phyloP scores from a whole-genome alignment of 1,139 yeast genomes.

The Sporopachydermia cereana region DNA sequence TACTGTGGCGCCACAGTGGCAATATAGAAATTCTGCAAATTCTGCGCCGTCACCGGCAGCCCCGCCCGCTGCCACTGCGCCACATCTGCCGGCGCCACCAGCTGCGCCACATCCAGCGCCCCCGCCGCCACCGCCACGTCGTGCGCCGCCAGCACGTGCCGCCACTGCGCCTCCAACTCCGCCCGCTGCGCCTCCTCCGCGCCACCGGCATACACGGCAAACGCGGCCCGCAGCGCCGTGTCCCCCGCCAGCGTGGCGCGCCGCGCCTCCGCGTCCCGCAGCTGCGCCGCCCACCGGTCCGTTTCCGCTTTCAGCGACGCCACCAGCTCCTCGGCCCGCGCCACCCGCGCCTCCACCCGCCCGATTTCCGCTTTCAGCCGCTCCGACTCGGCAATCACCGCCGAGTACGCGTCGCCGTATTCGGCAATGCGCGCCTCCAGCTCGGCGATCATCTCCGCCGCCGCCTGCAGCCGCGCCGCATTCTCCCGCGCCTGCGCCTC shows the following conservation, averaged over 20 bases:
- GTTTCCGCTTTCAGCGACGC: slow-evolving; percentile 58
- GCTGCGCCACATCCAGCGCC: slow-evolving; percentile 29
- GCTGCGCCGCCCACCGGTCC: slow-evolving; percentile 60
- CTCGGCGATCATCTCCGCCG: slow-evolving; percentile 72
- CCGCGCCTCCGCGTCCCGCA: slow-evolving; percentile 37
- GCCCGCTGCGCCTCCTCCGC: slow-evolving; percentile 43
- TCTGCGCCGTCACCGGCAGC: slow-evolving; percentile 44
- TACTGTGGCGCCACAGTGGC: slow-evolving; percentile 29
- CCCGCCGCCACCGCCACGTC: slow-evolving; percentile 26
- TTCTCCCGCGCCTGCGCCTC: slow-evolving; percentile 55
- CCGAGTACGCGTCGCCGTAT: slow-evolving; percentile 60
- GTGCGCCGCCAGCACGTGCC: slow-evolving; percentile 23
- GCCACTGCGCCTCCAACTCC: slow-evolving; percentile 32
- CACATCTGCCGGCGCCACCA: slow-evolving; percentile 11
- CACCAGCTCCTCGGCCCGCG: slow-evolving; percentile 50
- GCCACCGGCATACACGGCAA: slow-evolving; percentile 48
- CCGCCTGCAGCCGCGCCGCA: slow-evolving; percentile 55
- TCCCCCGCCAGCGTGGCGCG: slow-evolving; percentile 50
- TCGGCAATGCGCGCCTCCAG: slow-evolving; percentile 55
- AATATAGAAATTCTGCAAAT: slow-evolving; percentile 52
- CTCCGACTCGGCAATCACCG: slow-evolving; percentile 68
- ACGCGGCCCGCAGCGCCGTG: slow-evolving; percentile 50
- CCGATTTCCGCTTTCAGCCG: slow-evolving; percentile 60
- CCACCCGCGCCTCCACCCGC: slow-evolving; percentile 47
- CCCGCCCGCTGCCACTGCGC: slow-evolving; percentile 41